Evolutionary conservation across 371 early-diverging fungal species (phyloP).

Genomic region (Nematocida sp.): DNA sequence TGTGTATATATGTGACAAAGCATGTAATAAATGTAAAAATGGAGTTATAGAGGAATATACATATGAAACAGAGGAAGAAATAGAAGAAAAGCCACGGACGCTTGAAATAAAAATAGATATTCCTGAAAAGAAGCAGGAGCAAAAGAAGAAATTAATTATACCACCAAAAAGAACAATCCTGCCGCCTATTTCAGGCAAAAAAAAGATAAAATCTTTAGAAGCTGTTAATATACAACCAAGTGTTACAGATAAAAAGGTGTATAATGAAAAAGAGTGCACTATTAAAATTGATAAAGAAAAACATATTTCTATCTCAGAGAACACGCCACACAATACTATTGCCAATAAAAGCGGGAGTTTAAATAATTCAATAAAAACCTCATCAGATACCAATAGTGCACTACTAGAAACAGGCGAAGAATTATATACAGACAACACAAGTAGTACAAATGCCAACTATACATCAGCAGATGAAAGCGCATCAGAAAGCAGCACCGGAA

Average conservation of each 20-base stretch:
- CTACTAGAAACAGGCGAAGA: background rate
- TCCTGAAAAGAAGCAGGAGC: background rate
- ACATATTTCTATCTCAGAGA: background rate
- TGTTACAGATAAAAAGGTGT: background rate
- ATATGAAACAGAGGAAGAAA: slow-evolving; percentile 25
- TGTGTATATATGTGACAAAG: background rate
- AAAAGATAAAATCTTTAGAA: background rate
- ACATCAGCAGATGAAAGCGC: slow-evolving; percentile 9
- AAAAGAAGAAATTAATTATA: background rate
- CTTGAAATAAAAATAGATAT: slow-evolving; percentile 1
- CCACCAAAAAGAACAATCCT: background rate
- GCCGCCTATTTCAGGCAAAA: background rate
- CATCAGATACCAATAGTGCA: background rate
- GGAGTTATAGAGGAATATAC: background rate
- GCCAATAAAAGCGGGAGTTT: background rate
- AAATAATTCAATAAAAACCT: background rate
- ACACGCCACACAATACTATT: background rate
- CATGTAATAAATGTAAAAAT: slow-evolving; percentile 18
- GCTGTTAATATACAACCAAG: background rate
- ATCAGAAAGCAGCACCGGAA: slow-evolving; percentile 21
- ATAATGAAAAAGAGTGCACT: background rate
- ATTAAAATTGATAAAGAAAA: background rate
- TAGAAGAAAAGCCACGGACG: background rate
- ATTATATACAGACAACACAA: background rate
- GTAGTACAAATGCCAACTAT: background rate